Conservation (phyloP, 1,284 basidiomycete genomes). For the Porogramme epimiltina region DNA sequence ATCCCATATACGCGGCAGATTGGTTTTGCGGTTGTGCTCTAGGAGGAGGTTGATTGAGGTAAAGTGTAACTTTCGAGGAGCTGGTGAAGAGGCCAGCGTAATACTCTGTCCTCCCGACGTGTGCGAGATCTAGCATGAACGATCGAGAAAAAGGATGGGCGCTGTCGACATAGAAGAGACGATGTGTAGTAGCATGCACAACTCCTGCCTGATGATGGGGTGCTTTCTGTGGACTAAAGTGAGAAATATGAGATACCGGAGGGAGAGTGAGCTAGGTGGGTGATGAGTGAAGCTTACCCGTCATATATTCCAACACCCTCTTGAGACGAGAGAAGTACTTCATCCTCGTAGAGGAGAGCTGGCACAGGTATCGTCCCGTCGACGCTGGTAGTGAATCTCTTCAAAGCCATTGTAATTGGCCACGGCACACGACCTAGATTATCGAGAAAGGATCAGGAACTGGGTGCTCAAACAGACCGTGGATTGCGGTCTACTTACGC, state of each 20-base stretch:
- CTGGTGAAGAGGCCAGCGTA: slow-evolving; percentile 93
- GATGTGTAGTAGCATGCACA: slow-evolving; percentile 81
- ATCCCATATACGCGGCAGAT: not conserved
- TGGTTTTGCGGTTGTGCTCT: not conserved
- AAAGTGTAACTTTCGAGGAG: slow-evolving; percentile 86
- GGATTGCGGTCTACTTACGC: no score
- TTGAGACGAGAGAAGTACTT: slow-evolving; percentile 73
- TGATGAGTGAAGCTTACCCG: slow-evolving; percentile 56
- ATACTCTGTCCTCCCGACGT: slow-evolving; percentile 81
- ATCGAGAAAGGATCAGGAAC: not conserved
- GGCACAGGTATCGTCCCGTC: slow-evolving; percentile 76
- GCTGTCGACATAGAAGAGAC: slow-evolving; percentile 81
- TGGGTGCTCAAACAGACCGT: no score
- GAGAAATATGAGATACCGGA: slow-evolving; percentile 7
- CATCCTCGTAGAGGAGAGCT: slow-evolving; percentile 78
- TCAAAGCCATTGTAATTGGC: slow-evolving; percentile 36
- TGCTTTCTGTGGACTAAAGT: slow-evolving; percentile 76
- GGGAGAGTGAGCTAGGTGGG: not conserved
- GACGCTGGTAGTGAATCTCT: slow-evolving; percentile 52
- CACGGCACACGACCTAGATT: not conserved
- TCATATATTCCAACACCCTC: slow-evolving; percentile 88
- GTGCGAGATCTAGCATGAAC: slow-evolving; percentile 66
- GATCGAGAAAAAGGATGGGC: slow-evolving; percentile 50
- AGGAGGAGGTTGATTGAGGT: slow-evolving; percentile 45
- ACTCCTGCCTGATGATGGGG: slow-evolving; percentile 72